Base-by-base conservation (phyloP, 805 yeast species). In the Ogataea chonburiensis region DNA sequence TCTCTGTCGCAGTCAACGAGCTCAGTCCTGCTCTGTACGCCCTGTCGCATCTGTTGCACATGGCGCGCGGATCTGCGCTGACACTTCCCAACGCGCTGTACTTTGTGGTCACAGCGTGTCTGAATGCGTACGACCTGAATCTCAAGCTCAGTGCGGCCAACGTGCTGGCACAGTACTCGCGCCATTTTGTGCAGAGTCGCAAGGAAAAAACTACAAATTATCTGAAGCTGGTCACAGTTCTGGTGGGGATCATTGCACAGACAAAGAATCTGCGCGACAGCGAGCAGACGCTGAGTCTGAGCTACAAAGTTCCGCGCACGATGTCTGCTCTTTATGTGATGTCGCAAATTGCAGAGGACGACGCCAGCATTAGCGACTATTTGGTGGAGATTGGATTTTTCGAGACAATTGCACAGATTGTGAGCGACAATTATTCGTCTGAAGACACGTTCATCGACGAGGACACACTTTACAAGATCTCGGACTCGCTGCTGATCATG, bases 401-500 rank as follows among this genome's bases (percentile, higher is more conserved):
- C n/a, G 59, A 59, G 14, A 53, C 48, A 13, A 56, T 60, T 16
- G 60, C 64, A 22, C 45, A 53, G 16, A 60, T 59, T 2, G 40
- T 64, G 16, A 48, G 56, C 2, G 43, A 46, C 4, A 57, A 53
- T 34, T 58, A 45, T 42, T 45, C 47, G 3, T 34, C 49, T 3
- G 46, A 49, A 4, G 46, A 49, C 16, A 46, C 51, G 14, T 49
- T 51, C 12, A 36, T 63, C 7, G 50, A 60, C 23, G 52, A 57
- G 18, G 47, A 47, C 7, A 48, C 60, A 4, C 41, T 63, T 19
- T 55, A 59, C 34, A 61, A 58, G 24, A 47, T 63, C 9, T 47
- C 63, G 7, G 67, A 62, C 42, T 61, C 66, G 11, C 50, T 67
- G 30, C 44, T 65, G 21, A 56, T 64, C 4, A 38, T 68, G 27